phyloP scores from a whole-genome alignment of 2,329 filamentous ascomycete genomes.

The Fusarium mundagurra region DNA sequence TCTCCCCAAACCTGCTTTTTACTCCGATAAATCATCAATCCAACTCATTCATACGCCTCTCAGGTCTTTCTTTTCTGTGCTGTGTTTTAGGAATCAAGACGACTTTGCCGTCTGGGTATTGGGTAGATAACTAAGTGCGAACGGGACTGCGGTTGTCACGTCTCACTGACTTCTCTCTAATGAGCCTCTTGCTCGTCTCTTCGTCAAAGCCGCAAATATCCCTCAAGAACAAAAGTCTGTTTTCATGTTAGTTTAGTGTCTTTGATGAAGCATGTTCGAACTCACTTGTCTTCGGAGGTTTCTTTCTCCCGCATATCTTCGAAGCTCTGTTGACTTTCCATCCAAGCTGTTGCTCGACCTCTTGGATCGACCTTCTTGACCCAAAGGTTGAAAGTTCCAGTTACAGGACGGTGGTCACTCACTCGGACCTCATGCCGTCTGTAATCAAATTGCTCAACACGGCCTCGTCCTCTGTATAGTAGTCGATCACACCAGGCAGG shows the following conservation, averaged over 20 bases:
- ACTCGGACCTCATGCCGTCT: conserved; percentile 87
- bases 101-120: not conserved
- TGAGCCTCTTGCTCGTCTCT: conserved; percentile 59
- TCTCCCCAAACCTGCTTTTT: conserved; percentile 18
- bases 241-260: conserved; percentile 34
- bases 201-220: conserved; percentile 64
- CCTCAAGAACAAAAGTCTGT: conserved; percentile 62
- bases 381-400: conserved; percentile 81
- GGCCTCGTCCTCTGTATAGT: conserved; percentile 83
- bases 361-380: conserved; percentile 82
- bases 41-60: conserved; percentile 24
- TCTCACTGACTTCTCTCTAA: conserved; percentile 52
- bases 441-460: conserved; percentile 90
- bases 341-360: conserved; percentile 73
- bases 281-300: conserved; percentile 81
- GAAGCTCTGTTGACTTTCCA: conserved; percentile 79
- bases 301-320: conserved; percentile 75
- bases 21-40: conserved; percentile 31
- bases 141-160: conserved; percentile 42
- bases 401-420: conserved; percentile 94
- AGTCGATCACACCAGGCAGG: conserved; percentile 97
- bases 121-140: conserved; percentile 24
- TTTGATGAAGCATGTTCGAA: conserved; percentile 27
- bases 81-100: not conserved
- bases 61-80: not conserved